Base-by-base conservation (phyloP, 768 basidiomycete species). In the Boletus sp. region DNA sequence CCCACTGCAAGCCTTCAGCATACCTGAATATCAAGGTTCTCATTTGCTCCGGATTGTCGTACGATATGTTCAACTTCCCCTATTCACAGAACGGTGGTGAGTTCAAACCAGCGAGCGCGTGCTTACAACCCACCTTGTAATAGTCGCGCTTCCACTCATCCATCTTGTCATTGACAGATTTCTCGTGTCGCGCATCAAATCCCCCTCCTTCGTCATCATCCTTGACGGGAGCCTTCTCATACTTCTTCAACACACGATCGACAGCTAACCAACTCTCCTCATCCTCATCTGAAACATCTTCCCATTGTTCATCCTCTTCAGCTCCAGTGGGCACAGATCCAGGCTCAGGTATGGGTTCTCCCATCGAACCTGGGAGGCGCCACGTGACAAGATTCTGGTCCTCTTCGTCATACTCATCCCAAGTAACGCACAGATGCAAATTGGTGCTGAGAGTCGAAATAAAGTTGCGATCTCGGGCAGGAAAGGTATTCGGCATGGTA, bases 1-100 rank as follows among this genome's bases (percentile, higher is more conserved):
- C 93, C 97, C 96, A 98, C 66, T 99, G 97, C 57, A 99, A 72
- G 1, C 97, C 97, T 67, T 98, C 92, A 17, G 91, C 82, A 69
- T 97, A 99, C 53, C 83, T 81, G 65, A 79, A 94, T 13, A 83
- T 78, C 50, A 99, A 75, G 45, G 84, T 77, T 25, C 79, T 76
- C 78, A 94, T 83, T 47, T 82, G 77, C 58, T 86, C 76, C 6
- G 83, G 79, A 61, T 88, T 71, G 56, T 89, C 80, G 57, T 82
- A 90, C 9, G 84, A 84, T 54, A 98, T 85, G 56, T 87, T 85
- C 47, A 99, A 73, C 72, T 99, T 99, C 34, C 83, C 89, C 92
- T 96, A 54, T 34, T 37, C 15, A 10, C 25, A 46, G 10, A 53
- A n/a, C 4, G 29, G 35, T 25, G 32, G 38, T 69, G 41, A 71